Percentiles rank a stretch among this genome's conserved stretches.
These are phyloP conservation scores for Yamadazyma nakazawae DNA, from an alignment of 805 yeast species.

Conservation along the genomic window DNA sequence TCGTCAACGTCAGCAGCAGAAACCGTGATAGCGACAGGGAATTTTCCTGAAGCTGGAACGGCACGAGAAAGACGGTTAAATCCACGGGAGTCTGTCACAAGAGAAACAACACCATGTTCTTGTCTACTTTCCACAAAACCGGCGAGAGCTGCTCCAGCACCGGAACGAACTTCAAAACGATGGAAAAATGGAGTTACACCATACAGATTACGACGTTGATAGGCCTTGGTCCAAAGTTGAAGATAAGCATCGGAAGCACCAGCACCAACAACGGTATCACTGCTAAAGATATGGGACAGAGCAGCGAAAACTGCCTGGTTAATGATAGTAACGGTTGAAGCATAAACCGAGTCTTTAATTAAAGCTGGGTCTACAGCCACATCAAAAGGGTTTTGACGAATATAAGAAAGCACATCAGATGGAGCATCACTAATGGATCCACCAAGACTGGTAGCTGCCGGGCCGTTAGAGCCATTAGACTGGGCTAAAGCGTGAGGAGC, in stretches of 20 bases:
- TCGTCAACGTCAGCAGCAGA: slow-evolving; percentile 74
- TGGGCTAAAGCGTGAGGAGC: slow-evolving; percentile 11
- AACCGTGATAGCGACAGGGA: slow-evolving; percentile 66
- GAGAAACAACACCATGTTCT: slow-evolving; percentile 39
- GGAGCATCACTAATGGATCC: slow-evolving; percentile 3
- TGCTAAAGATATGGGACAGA: slow-evolving; percentile 59
- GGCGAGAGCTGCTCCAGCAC: slow-evolving; percentile 75
- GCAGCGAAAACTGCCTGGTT: slow-evolving; percentile 52
- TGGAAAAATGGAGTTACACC: slow-evolving; percentile 61
- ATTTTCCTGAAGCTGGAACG: slow-evolving; percentile 44
- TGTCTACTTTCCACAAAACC: slow-evolving; percentile 51
- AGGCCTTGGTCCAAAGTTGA: slow-evolving; percentile 55
- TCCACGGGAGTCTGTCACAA: slow-evolving; percentile 63
- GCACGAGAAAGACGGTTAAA: slow-evolving; percentile 49
- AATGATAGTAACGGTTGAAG: slow-evolving; percentile 54
- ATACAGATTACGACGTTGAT: slow-evolving; percentile 47
- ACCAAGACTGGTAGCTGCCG: slow-evolving; percentile 1
- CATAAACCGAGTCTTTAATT: slow-evolving; percentile 46
- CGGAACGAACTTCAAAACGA: slow-evolving; percentile 70
- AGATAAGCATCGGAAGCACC: slow-evolving; percentile 59
- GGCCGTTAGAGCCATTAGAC: slow-evolving; percentile 2
- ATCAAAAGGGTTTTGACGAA: slow-evolving; percentile 50
- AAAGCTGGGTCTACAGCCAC: slow-evolving; percentile 54
- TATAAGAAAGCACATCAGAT: background rate
- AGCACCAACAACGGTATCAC: slow-evolving; percentile 62